A percentile compares a stretch with the other conserved stretches of the same genome.
Evolutionary conservation across 2,329 filamentous ascomycete species (phyloP).

Genomic region (Apiospora phragmitis): DNA sequence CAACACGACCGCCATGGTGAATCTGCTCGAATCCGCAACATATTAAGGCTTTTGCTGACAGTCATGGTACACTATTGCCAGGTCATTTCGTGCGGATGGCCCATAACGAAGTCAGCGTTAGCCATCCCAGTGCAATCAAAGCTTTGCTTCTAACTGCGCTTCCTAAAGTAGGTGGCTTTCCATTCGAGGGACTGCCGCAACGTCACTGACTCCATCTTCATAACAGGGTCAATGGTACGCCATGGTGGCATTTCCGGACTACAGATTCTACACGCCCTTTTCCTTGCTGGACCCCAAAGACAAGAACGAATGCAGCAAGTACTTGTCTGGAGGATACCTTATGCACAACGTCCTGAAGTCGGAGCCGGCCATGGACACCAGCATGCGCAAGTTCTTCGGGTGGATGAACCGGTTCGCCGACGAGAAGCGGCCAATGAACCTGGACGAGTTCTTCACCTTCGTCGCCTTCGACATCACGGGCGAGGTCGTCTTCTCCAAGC

Average conservation of each 20-base stretch:
- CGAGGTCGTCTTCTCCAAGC: constrained; percentile 31
- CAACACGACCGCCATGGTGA: constrained; percentile 40
- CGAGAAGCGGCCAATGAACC: constrained; percentile 16
- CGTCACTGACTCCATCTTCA: background rate
- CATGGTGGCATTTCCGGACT: constrained; percentile 39
- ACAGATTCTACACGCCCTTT: constrained; percentile 40
- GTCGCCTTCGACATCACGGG: constrained; percentile 33
- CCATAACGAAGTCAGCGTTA: constrained; percentile 43
- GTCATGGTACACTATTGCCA: constrained; percentile 13
- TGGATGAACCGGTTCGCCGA: constrained; percentile 21
- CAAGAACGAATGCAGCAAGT: constrained; percentile 33
- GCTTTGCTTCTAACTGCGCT: constrained; percentile 34
- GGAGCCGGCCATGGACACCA: constrained; percentile 19
- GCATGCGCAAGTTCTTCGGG: constrained; percentile 19
- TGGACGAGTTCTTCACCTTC: constrained; percentile 26
- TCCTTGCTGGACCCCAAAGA: constrained; percentile 35
- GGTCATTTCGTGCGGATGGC: constrained; percentile 42
- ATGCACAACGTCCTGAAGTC: constrained; percentile 31
- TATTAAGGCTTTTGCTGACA: background rate
- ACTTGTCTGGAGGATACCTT: constrained; percentile 32
- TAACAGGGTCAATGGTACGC: constrained; percentile 33
- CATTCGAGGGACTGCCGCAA: too few relatives aligned
- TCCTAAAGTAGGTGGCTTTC: constrained; percentile 27
- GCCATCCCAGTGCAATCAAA: constrained; percentile 39
- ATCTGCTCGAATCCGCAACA: background rate